Evolutionary conservation across 805 yeast genomes (phyloP), one percentile per base, ranked within the genome.

Genomic region (Tetrapisispora iriomotensis): DNA sequence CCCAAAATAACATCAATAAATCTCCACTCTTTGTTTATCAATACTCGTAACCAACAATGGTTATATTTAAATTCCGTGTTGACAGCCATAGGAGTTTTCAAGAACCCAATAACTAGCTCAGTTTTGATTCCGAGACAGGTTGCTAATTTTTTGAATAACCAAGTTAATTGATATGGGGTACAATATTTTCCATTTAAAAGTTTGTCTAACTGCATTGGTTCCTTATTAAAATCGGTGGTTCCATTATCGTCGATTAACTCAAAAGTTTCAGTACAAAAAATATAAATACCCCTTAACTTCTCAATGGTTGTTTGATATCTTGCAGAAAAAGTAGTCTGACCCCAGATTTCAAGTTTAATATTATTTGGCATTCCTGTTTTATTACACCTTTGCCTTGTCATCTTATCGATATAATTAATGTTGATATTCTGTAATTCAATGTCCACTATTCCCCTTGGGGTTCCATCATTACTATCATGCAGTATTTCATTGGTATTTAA

Each of bases 41-140:
- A 58, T 1, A 87, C 77, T 1, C 94, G 77, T 40, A 86, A 70
- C 98, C 98, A 92, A 40, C 83, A 76, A 60, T 92, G 98, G 51
- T 87, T 85, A 27, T 78, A 57, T n/a, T 65, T 62, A 46, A 68
- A 72, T 25, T 55, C 58, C 25, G 44, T 35, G 40, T 53, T 68
- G 34, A 70, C 68, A 32, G 75, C 78, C 45, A 77, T 77, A 8
- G 95, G 94, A 20, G 78, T 74, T 54, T 88, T 85, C 63, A 88
- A 70, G 52, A 82, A 83, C 4, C 98, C 98, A 20, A 77, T 64
- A 2, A 92, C 77, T 1, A 86, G 69, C 44, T 83, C 92, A 46
- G 86, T 75, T 7, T 80, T 77, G 28, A 92, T 70, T 9, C 80
- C 78, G 36, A 88, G 64, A 0, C 79, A 68, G 39, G 72, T 77